These are phyloP conservation scores for Coleophoma crateriformis DNA, from an alignment of 2,329 filamentous ascomycete species.

Conservation along the genomic window DNA sequence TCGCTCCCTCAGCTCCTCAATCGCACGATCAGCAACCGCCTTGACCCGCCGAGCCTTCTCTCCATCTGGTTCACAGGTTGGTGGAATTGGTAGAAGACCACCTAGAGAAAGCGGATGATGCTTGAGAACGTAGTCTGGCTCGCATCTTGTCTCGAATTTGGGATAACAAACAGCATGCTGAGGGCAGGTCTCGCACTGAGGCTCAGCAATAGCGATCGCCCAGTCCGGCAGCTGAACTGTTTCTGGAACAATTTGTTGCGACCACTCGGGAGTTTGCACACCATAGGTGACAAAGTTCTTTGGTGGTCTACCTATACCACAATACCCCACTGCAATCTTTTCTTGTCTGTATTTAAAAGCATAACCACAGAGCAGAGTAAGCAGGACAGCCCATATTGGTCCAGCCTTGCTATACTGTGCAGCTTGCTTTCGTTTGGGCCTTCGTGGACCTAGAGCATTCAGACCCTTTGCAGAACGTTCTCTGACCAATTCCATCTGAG, in stretches of 20 bases:
- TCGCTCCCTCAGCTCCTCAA: conserved; percentile 80
- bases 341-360: conserved; percentile 86
- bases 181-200: conserved; percentile 86
- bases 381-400: conserved; percentile 65
- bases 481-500: conserved; percentile 72
- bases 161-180: conserved; percentile 83
- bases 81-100: conserved; percentile 77
- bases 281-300: conserved; percentile 38
- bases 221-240: conserved; percentile 65
- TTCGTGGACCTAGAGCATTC: conserved; percentile 34
- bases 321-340: conserved; percentile 94
- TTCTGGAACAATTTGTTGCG: conserved; percentile 34
- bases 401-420: conserved; percentile 48
- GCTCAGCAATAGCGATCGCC: conserved; percentile 63
- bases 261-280: conserved; percentile 64
- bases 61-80: conserved; percentile 91
- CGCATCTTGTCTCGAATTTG: conserved; percentile 72
- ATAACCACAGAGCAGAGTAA: conserved; percentile 67
- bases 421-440: conserved; percentile 35
- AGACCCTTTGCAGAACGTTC: conserved; percentile 57
- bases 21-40: conserved; percentile 78
- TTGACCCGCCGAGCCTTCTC: conserved; percentile 86
- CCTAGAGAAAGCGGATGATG: conserved; percentile 78
- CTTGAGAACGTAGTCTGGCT: conserved; percentile 80
- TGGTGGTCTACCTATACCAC: conserved; percentile 69